These are phyloP conservation scores for Thelonectria discophora DNA, from an alignment of 2,329 filamentous ascomycete genomes.

Conservation along the genomic window DNA sequence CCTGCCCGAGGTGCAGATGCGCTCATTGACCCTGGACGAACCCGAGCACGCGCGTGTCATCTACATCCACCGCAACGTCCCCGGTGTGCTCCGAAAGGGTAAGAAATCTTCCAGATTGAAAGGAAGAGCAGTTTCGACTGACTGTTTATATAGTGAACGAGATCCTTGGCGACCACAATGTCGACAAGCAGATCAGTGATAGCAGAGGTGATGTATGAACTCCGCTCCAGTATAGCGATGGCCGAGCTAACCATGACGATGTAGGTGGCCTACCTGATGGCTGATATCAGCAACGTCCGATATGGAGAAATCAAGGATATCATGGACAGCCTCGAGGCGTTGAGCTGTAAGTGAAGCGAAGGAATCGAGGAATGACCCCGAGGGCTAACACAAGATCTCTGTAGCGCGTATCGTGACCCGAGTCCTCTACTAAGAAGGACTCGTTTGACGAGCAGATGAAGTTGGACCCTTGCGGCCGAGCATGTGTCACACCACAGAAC, in stretches of 20 bases:
- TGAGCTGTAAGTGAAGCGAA: constrained; percentile 72
- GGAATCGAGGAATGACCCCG: neutral
- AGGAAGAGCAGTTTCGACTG: neutral
- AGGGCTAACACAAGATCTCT: constrained; percentile 19
- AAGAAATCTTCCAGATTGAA: constrained; percentile 28
- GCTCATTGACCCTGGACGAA: constrained; percentile 90
- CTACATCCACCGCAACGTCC: constrained; percentile 96
- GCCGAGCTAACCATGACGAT: neutral
- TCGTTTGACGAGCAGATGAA: constrained; percentile 18
- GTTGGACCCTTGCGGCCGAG: constrained; percentile 22
- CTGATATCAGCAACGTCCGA: constrained; percentile 90
- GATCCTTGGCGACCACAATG: constrained; percentile 93
- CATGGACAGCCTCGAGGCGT: constrained; percentile 80
- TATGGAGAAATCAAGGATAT: constrained; percentile 84
- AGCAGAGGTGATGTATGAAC: constrained; percentile 82
- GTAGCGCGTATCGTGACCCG: constrained; percentile 58
- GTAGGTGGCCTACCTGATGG: constrained; percentile 93
- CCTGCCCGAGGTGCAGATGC: constrained; percentile 91
- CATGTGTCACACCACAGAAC: neutral
- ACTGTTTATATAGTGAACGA: constrained; percentile 75
- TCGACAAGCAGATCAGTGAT: constrained; percentile 98
- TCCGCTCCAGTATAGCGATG: neutral
- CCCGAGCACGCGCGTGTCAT: constrained; percentile 90
- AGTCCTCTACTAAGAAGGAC: constrained; percentile 53
- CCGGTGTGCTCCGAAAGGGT: constrained; percentile 90